Base-by-base conservation (phyloP, 1,284 basidiomycete species). In the Blastosporella zonata region DNA sequence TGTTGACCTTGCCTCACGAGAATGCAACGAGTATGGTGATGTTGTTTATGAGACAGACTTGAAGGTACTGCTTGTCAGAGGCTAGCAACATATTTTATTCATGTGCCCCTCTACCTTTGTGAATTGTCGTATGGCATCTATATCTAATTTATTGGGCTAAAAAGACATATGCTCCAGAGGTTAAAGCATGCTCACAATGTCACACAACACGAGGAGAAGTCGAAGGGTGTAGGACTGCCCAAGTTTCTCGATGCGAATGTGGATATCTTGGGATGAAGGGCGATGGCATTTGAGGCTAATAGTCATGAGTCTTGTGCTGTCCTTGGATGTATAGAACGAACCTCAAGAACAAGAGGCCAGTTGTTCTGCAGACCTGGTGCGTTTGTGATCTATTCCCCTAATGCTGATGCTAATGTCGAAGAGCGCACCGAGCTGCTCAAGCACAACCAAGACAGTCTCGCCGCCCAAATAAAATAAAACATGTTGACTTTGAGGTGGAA, bases 181-280 rank as follows among this genome's bases (percentile, higher is more conserved):
- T 21, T 42, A 45, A 31, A 12, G 42, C 4, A 35, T 18, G 61
- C 90, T 63, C 61, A 95, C 93, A 40, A 97, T 83, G 69, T 99
- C 97, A 63, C 93, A 98, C 58, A 94, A 74, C 29, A 99, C 77
- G 12, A 99, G 76, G n/a, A 99, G 71, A 36, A 99, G 81, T 34
- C 97, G 75, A 1, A 97, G 76, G 45, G 82, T 89, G 65, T 93
- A 99, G 10, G 83, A 80, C 34, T 79, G 79, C 2, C 84, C 86
- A 13, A 99, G 81, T 58, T 87, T 88, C 60, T 92, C 85, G 51
- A 99, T 94, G 2, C 97, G 84, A 37, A 80, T 79, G 63, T 94
- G 90, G 52, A 99, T 88, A 64, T 99, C 99, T 67, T 99, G 3
- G 97, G 97, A 66, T 99, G 97, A 13, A 99, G 77, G n/a, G 22